A percentile compares a stretch with the other conserved stretches of the same genome.
These are phyloP conservation scores for Candida andamanensis DNA, from an alignment of 805 yeast genomes.

Conservation along the genomic window DNA sequence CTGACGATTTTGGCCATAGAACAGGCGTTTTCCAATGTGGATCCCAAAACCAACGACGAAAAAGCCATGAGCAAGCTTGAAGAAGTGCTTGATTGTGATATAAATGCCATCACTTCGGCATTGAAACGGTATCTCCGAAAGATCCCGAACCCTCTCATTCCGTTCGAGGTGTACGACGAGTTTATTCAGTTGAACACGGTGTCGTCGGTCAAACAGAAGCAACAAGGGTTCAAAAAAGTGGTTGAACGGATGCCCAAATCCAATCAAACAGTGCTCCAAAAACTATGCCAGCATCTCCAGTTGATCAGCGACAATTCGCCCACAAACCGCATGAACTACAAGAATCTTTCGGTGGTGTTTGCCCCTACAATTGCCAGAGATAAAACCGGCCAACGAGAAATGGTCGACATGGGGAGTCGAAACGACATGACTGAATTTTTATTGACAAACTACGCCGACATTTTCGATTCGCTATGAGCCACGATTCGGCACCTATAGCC, in stretches of 20 bases:
- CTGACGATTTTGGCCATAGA: constrained; percentile 54
- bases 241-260: constrained; percentile 58
- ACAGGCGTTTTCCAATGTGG: constrained; percentile 27
- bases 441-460: constrained; percentile 37
- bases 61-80: constrained; percentile 25
- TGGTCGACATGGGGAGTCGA: constrained; percentile 76
- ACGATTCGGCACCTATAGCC: too few relatives aligned
- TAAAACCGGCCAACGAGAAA: constrained; percentile 71
- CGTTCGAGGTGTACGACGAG: constrained; percentile 61
- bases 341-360: constrained; percentile 85
- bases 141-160: constrained; percentile 79
- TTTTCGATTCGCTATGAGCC: too few relatives aligned
- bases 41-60: constrained; percentile 25
- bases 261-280: constrained; percentile 53
- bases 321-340: constrained; percentile 73
- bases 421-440: constrained; percentile 75
- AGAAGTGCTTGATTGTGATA: constrained; percentile 52
- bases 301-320: constrained; percentile 49
- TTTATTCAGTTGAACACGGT: constrained; percentile 46
- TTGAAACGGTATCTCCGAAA: constrained; percentile 82
- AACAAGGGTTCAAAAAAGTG: constrained; percentile 42
- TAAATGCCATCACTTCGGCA: constrained; percentile 82
- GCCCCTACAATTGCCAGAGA: constrained; percentile 90
- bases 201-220: constrained; percentile 20
- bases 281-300: constrained; percentile 60